These are phyloP conservation scores for Penicillium sp. DNA, from an alignment of 2,329 filamentous ascomycete genomes.

Conservation along the genomic window DNA sequence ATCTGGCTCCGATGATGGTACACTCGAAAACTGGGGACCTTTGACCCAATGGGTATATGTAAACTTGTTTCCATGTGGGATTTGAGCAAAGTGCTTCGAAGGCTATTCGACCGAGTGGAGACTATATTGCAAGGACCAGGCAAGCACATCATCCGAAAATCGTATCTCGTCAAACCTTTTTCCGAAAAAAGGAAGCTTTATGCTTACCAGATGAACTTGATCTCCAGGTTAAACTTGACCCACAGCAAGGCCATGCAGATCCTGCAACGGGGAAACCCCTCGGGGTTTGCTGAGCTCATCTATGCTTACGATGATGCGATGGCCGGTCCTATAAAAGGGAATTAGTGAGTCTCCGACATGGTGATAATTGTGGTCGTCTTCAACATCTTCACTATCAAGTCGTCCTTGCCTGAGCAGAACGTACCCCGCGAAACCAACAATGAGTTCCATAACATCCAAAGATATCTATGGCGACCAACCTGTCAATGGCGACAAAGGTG, in stretches of 20 bases:
- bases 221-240: background rate
- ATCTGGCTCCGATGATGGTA: no score
- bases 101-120: background rate
- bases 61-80: background rate
- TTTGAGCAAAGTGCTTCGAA: background rate
- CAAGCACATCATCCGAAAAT: background rate
- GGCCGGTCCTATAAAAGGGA: background rate
- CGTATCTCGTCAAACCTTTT: background rate
- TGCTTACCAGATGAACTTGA: background rate
- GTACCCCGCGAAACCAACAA: background rate
- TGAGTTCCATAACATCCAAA: conserved; percentile 2
- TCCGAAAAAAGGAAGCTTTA: background rate
- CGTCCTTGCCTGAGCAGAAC: background rate
- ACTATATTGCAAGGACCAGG: background rate
- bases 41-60: no score
- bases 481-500: conserved; percentile 3
- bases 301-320: conserved; percentile 9
- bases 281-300: background rate
- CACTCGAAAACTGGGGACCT: no score
- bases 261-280: background rate
- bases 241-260: background rate
- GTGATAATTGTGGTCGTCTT: background rate
- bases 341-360: background rate
- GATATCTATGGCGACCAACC: conserved; percentile 6
- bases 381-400: background rate